These are phyloP conservation scores for Plasmodium inui DNA, from an alignment of 169 alveolate species.

Conservation along the genomic window DNA sequence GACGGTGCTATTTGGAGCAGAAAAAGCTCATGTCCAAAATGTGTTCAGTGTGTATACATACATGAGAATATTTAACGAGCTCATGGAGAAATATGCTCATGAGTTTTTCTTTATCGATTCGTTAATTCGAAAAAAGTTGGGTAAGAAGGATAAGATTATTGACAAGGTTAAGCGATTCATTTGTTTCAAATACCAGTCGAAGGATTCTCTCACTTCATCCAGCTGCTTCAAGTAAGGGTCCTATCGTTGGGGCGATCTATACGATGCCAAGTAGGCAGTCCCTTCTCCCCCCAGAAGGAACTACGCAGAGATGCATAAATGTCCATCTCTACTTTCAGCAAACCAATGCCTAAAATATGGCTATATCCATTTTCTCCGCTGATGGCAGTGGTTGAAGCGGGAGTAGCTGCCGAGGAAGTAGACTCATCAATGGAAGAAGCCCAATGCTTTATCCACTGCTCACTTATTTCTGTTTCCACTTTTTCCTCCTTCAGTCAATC, in stretches of 20 bases:
- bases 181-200: slow-evolving; percentile 26
- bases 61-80: slow-evolving; percentile 18
- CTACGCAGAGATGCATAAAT: no score
- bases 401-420: no score
- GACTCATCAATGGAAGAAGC: background rate
- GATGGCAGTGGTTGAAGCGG: background rate
- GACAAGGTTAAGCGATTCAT: slow-evolving; percentile 34
- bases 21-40: background rate
- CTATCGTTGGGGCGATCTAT: background rate
- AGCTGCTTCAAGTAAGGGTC: slow-evolving; percentile 22
- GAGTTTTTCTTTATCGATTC: slow-evolving; percentile 55
- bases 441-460: background rate
- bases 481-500: slow-evolving; percentile 34
- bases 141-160: slow-evolving; percentile 27
- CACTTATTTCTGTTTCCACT: background rate
- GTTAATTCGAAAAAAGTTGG: slow-evolving; percentile 24
- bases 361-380: no score
- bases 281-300: no score
- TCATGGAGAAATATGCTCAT: slow-evolving; percentile 29
- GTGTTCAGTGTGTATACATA: slow-evolving; percentile 21
- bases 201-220: slow-evolving; percentile 34
- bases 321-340: no score
- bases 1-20: slow-evolving; percentile 15
- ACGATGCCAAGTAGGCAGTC: no score
- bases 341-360: no score